Conservation (phyloP, 148 eudicot species). For the Drosera capensis region DNA sequence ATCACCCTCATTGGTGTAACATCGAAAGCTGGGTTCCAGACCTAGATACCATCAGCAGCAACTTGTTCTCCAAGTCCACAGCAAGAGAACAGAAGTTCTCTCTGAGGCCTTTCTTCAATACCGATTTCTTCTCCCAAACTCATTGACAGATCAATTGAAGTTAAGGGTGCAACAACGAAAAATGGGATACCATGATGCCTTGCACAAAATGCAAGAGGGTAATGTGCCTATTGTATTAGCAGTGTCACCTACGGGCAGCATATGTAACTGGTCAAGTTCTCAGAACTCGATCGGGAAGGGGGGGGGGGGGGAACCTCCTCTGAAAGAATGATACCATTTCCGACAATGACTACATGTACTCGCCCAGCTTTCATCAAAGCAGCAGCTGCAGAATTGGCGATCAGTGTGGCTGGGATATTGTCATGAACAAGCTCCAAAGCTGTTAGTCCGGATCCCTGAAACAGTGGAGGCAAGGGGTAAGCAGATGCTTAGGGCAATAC, state of each 20-base stretch:
- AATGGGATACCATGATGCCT: conserved; percentile 69
- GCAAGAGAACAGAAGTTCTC: conserved; percentile 50
- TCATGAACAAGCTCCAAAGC: conserved; percentile 97
- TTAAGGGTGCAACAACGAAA: conserved; percentile 89
- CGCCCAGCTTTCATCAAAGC: conserved; percentile 78
- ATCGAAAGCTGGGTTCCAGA: conserved; percentile 99
- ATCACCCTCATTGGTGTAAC: conserved; percentile 77
- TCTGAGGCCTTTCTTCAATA: conserved; percentile 89
- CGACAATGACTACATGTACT: conserved; percentile 77
- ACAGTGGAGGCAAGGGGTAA: neutral
- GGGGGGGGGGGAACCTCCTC: no score
- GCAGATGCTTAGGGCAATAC: neutral
- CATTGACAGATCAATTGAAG: conserved; percentile 70
- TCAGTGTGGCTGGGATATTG: conserved; percentile 77
- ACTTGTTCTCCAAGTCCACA: conserved; percentile 96
- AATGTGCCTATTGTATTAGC: conserved; percentile 96
- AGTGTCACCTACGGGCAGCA: conserved; percentile 58
- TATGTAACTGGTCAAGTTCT: no score
- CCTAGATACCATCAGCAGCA: conserved; percentile 88
- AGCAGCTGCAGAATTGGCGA: conserved; percentile 96
- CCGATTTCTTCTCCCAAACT: conserved; percentile 73
- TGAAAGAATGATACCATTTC: conserved; percentile 61
- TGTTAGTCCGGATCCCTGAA: conserved; percentile 89
- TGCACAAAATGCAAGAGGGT: conserved; percentile 80
- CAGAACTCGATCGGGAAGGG: no score